Evolutionary conservation across 2,329 filamentous ascomycete genomes (phyloP).

Genomic region (Clarireedia paspali): DNA sequence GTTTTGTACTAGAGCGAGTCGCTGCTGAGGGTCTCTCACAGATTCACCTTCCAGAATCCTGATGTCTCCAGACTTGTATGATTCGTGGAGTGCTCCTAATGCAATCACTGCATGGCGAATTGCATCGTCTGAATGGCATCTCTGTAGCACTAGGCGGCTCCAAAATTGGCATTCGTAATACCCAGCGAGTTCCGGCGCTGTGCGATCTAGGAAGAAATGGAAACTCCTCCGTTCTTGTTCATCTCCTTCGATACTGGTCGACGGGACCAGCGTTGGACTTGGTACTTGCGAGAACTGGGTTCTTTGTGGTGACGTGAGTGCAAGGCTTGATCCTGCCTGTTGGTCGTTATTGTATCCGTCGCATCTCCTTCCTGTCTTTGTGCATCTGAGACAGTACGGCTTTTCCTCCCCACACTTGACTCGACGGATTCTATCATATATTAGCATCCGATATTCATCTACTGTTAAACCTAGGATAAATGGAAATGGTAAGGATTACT

Average conservation of each 20-base stretch:
- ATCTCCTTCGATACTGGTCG: neutral
- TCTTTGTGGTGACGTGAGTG: neutral
- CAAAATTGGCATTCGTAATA: conserved; percentile 22
- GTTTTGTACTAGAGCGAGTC: conserved; percentile 26
- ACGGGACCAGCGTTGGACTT: neutral
- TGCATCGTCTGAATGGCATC: conserved; percentile 17
- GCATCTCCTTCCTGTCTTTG: conserved; percentile 23
- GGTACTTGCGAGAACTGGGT: neutral
- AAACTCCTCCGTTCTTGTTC: conserved; percentile 11
- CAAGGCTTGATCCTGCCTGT: neutral
- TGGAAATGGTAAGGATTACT: neutral
- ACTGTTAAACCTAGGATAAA: neutral
- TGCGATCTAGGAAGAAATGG: conserved; percentile 20
- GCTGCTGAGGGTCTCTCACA: conserved; percentile 28
- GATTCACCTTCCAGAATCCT: neutral
- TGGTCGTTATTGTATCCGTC: conserved; percentile 21
- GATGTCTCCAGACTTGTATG: conserved; percentile 8
- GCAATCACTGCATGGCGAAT: conserved; percentile 19
- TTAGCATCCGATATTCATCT: neutral
- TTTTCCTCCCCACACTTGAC: conserved; percentile 27
- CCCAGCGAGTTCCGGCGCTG: conserved; percentile 19
- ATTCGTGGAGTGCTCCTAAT: conserved; percentile 16
- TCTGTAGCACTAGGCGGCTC: conserved; percentile 19
- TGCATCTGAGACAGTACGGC: conserved; percentile 24
- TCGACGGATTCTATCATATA: conserved; percentile 19